Base-by-base conservation (phyloP, 2,329 filamentous ascomycete genomes). In the Arthrobotrys musiformis region DNA sequence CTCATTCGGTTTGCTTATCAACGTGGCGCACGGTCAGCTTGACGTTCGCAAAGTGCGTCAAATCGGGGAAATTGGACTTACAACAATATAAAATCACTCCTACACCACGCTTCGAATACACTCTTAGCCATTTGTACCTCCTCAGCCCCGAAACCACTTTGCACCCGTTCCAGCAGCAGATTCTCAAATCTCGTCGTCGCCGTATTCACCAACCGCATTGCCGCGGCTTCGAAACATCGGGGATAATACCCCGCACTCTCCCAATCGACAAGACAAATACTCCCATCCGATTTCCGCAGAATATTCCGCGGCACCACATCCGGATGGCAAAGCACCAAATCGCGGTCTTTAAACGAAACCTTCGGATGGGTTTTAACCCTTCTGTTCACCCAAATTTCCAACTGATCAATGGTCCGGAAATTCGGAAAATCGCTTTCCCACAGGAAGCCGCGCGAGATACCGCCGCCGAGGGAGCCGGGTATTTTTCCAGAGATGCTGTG, bases 241-340 rank as follows among this genome's bases (percentile, higher is more conserved):
- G 61, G 61, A 28, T 64, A 64, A 17, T 52, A 64, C 24, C 61
- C 61, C 4, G 42, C 61, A 35, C n/a, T 33, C 26, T 64, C 42
- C 42, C 42, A 64, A 37, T 64, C 42, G 13, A 64, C 19, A 37
- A 64, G 61, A 17, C 28, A 50, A 2, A 64, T 4, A 15, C 15
- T 35, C 4, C 61, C 61, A 19, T 50, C 24, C 4, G 19, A 2
- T 33, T 50, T 22, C 8, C 28, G 22, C 2, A 64, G 15, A 1
- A 64, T 64, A 30, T 64, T 64, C 7, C 61, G 42, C 22, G 61
- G 42, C 13, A 42, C n/a, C 1, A 50, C 4, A 15, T 64, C 61
- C 3, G 35, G 61, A 33, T 64, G 61, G 26, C 24, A 35, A 64
- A 64, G 19, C 50, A 64, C 42, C 24, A 64, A 30, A 62, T 26